Evolutionary conservation across 768 basidiomycete species (phyloP).

Genomic region (Astraeus odoratus): DNA sequence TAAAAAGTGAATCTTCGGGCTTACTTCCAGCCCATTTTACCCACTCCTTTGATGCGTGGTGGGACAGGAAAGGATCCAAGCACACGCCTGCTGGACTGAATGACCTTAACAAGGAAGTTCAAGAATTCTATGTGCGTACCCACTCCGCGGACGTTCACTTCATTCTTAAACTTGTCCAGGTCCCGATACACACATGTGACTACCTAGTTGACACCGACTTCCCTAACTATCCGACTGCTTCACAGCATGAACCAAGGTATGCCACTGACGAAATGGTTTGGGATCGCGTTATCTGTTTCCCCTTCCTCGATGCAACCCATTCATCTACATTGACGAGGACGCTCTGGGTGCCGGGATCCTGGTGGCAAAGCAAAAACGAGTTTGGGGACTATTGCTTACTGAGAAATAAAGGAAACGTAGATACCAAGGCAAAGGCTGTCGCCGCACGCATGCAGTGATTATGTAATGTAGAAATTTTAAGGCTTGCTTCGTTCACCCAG

Average conservation of each 20-base stretch:
- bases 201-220: slow-evolving; percentile 91
- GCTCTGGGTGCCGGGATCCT: slow-evolving; percentile 70
- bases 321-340: slow-evolving; percentile 68
- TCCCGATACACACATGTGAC: slow-evolving; percentile 67
- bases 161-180: slow-evolving; percentile 35
- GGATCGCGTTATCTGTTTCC: slow-evolving; percentile 74
- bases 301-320: slow-evolving; percentile 77
- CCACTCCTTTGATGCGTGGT: slow-evolving; percentile 27
- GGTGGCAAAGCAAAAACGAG: slow-evolving; percentile 62
- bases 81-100: slow-evolving; percentile 65
- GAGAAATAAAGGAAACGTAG: slow-evolving; percentile 42
- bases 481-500: neutral
- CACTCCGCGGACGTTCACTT: neutral
- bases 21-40: slow-evolving; percentile 81
- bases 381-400: slow-evolving; percentile 92
- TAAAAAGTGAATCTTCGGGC: slow-evolving; percentile 89
- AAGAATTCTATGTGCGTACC: slow-evolving; percentile 65
- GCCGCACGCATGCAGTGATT: neutral
- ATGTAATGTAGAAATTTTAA: neutral
- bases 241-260: slow-evolving; percentile 74
- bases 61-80: slow-evolving; percentile 50
- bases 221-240: slow-evolving; percentile 53
- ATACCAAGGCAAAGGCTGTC: slow-evolving; percentile 19
- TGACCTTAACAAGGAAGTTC: slow-evolving; percentile 79
- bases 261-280: slow-evolving; percentile 57